Evolutionary conservation across 2,329 filamentous ascomycete species (phyloP), one percentile per base, ranked within the genome.

Genomic region (Penicillium sp.): DNA sequence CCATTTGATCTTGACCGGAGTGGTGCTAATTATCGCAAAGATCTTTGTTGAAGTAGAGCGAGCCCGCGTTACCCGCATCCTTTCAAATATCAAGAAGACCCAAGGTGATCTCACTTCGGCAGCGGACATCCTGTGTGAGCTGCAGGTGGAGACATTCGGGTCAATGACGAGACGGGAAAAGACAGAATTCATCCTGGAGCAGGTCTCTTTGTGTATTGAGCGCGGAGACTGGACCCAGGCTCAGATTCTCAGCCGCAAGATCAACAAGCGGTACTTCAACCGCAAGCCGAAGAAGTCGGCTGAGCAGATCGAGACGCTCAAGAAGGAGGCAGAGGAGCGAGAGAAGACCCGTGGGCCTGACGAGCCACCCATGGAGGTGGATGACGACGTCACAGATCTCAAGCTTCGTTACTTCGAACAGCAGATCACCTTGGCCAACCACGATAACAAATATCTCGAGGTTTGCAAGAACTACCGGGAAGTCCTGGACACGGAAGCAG

Each of bases 11-110:
- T n/a, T 33, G 33, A 46, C 7, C 8, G 34, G 5, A 51, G 50
- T 60, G 5, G 57, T 44, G 43, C 50, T 36, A 41, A 34, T 39
- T 27, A 11, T 47, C 4, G 21, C 50, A 38, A 64, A 88, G 89
- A 99, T 99, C 75, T 99, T 99, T 70, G 93, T 99, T 68, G 94
- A 99, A 81, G 94, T 99, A 52, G 94, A 99, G 82, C 88, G 94
- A 66, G 94, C 94, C 63, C 90, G 94, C 66, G 88, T 99, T 59
- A 99, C 94, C 68, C 91, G 89, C 73, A 95, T 96, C 64, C 83
- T 99, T 13, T 97, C 94, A 50, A 87, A 97, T 76, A 97, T 99
- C 82, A 97, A 97, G 83, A 97, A 96, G 79, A 80, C 90, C 64
- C 91, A 97, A 78, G 93, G 92, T 63, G 93, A 99, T 71, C 81